Evolutionary conservation across 139 green algal species (phyloP).

Genomic region (Picochlorum sp.): DNA sequence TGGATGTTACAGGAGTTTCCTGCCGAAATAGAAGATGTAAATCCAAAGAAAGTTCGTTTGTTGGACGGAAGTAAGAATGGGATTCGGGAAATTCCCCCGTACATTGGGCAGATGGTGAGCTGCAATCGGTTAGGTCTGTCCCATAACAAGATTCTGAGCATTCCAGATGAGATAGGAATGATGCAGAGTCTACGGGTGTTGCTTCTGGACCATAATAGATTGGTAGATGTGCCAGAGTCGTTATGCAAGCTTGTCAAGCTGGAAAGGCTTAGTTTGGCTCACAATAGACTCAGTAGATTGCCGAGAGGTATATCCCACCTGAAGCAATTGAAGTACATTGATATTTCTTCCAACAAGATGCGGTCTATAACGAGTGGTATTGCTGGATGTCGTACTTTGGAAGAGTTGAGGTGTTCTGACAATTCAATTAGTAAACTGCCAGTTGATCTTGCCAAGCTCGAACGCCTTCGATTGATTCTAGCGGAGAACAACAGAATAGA

Average conservation of each 20-base stretch:
- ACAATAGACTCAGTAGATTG: slow-evolving; percentile 38
- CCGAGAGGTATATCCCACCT: slow-evolving; percentile 29
- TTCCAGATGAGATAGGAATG: slow-evolving; percentile 13
- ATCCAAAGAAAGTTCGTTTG: slow-evolving; percentile 18
- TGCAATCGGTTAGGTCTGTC: slow-evolving; percentile 27
- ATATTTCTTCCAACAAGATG: slow-evolving; percentile 22
- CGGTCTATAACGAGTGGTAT: slow-evolving; percentile 16
- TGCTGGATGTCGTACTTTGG: slow-evolving; percentile 24
- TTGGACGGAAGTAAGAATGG: slow-evolving; percentile 39
- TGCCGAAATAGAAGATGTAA: slow-evolving; percentile 6
- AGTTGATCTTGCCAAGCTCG: slow-evolving; percentile 31
- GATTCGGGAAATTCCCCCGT: slow-evolving; percentile 18
- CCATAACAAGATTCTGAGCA: slow-evolving; percentile 21
- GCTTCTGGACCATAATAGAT: slow-evolving; percentile 28
- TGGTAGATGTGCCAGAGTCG: slow-evolving; percentile 31
- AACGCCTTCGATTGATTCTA: slow-evolving; percentile 41
- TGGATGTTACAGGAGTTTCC: slow-evolving; percentile 31
- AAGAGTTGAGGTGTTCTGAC: slow-evolving; percentile 34
- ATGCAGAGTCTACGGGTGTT: slow-evolving; percentile 16
- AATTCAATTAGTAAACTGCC: slow-evolving; percentile 31
- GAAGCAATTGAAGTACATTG: slow-evolving; percentile 27
- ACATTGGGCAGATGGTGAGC: slow-evolving; percentile 8
- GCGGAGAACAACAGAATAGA: slow-evolving; percentile 52
- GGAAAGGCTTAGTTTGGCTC: slow-evolving; percentile 32
- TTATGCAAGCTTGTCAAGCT: slow-evolving; percentile 32